Evolutionary conservation across 805 yeast genomes (phyloP).

Genomic region (Cyberlindnera nakhonratchasimensis): DNA sequence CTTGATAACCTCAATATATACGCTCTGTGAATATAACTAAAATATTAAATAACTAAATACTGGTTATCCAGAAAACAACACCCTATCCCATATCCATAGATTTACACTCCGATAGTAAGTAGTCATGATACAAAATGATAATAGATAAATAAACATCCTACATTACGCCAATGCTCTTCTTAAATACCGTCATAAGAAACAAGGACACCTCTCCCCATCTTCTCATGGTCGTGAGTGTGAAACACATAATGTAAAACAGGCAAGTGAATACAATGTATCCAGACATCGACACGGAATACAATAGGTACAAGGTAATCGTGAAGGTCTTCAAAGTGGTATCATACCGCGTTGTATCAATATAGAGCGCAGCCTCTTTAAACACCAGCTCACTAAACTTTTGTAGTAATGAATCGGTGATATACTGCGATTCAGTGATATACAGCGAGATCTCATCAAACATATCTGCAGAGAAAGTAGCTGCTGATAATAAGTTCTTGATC

Average conservation of each 20-base stretch:
- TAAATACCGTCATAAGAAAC: constrained; percentile 9
- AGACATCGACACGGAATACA: constrained; percentile 15
- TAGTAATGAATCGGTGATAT: constrained; percentile 8
- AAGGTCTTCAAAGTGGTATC: constrained; percentile 1
- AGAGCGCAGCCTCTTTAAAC: constrained; percentile 2
- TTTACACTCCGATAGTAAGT: too few species aligned
- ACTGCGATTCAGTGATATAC: constrained; percentile 5
- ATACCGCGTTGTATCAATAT: background rate
- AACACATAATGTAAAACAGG: constrained; percentile 15
- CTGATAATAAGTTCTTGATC: constrained; percentile 11
- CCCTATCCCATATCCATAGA: too few species aligned
- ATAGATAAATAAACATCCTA: background rate
- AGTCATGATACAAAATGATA: too few species aligned
- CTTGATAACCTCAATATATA: too few species aligned
- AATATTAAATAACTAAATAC: too few species aligned
- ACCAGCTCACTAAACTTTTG: constrained; percentile 14
- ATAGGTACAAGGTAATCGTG: constrained; percentile 12
- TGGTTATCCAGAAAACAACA: too few species aligned
- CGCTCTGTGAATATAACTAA: too few species aligned
- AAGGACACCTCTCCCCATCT: constrained; percentile 15
- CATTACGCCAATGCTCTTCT: constrained; percentile 13
- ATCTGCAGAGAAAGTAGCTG: constrained; percentile 18
- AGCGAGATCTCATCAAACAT: constrained; percentile 15
- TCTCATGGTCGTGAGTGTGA: constrained; percentile 16
- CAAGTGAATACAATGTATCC: constrained; percentile 19